Conservation (phyloP, 2,329 filamentous ascomycete species). For the Colletotrichum musicola region DNA sequence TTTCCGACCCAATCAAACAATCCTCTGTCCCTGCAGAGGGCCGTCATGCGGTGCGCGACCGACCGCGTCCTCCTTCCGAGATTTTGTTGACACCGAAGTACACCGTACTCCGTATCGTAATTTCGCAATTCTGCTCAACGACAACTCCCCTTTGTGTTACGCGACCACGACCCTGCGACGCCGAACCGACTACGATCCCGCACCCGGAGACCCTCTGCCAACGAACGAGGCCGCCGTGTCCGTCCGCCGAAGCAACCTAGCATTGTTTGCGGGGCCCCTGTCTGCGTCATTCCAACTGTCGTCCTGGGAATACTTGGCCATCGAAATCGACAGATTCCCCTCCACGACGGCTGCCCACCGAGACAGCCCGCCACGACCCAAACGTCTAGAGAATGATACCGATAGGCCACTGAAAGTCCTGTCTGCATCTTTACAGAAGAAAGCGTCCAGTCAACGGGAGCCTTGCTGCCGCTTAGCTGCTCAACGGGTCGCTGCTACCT, state of each 20-base stretch:
- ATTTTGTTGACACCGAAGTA: conserved; percentile 40
- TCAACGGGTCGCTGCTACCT: background rate
- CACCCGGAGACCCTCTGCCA: conserved; percentile 5
- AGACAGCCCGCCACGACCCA: conserved; percentile 15
- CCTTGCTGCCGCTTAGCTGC: conserved; percentile 4
- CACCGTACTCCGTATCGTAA: conserved; percentile 31
- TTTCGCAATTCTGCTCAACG: conserved; percentile 36
- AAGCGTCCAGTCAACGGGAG: background rate
- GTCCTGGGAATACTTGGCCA: conserved; percentile 17
- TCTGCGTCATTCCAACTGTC: conserved; percentile 34
- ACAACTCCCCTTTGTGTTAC: conserved; percentile 36
- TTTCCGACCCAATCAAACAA: conserved; percentile 39
- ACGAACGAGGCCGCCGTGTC: conserved; percentile 2
- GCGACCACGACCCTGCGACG: conserved; percentile 33
- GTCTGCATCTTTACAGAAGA: background rate
- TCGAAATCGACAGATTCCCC: conserved; percentile 31
- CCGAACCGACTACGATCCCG: conserved; percentile 26
- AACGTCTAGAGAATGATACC: conserved; percentile 20
- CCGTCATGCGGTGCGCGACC: conserved; percentile 39
- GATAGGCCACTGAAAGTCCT: conserved; percentile 8
- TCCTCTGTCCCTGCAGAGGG: conserved; percentile 32
- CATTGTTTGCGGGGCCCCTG: conserved; percentile 34
- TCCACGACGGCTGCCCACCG: conserved; percentile 14
- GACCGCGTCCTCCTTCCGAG: conserved; percentile 39
- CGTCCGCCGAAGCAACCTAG: conserved; percentile 2